phyloP scores from a whole-genome alignment of 441 rosid species.

The Aquilaria agallochum region DNA sequence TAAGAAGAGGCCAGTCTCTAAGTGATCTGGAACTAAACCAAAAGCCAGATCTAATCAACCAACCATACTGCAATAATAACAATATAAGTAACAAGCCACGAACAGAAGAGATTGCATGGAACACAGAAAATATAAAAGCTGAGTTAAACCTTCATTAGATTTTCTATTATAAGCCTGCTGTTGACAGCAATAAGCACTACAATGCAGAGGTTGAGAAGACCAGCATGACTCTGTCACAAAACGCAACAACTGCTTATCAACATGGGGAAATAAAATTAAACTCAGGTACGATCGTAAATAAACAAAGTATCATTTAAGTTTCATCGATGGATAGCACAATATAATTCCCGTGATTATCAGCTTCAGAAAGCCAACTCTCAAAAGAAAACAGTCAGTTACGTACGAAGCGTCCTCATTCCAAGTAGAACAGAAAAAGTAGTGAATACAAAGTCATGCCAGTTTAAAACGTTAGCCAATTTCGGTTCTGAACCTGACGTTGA shows the following conservation, averaged over 20 bases:
- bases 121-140: not conserved
- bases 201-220: conserved; percentile 93
- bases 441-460: too few species aligned
- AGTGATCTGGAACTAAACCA: conserved; percentile 91
- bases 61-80: conserved; percentile 72
- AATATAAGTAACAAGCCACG: conserved; percentile 5
- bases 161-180: conserved; percentile 96
- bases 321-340: too few species aligned
- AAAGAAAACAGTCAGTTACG: too few species aligned
- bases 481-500: too few species aligned
- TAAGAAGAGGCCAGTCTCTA: conserved; percentile 97
- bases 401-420: too few species aligned
- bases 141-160: conserved; percentile 77
- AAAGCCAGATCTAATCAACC: conserved; percentile 86
- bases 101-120: not conserved
- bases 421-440: too few species aligned
- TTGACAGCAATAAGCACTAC: conserved; percentile 97
- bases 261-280: conserved; percentile 3
- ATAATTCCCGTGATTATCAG: too few species aligned
- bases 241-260: not conserved
- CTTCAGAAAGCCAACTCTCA: too few species aligned
- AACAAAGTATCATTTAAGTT: too few species aligned
- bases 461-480: too few species aligned
- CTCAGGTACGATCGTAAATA: too few species aligned
- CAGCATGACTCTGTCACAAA: conserved; percentile 91